Evolutionary conservation across 306 rosid species (phyloP).

Genomic region (Cicer cuneatum): DNA sequence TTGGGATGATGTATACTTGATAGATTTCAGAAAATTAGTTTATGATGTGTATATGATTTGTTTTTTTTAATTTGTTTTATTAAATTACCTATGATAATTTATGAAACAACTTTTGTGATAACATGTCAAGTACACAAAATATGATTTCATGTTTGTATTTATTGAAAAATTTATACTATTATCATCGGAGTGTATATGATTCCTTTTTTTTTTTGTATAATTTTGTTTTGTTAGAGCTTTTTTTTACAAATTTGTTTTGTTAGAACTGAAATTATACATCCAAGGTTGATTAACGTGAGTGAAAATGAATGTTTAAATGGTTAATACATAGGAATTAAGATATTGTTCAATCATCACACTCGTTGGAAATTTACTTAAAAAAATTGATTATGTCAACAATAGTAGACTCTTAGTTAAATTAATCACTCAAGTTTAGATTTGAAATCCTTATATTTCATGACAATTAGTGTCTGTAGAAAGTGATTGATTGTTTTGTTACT

Average conservation of each 20-base stretch:
- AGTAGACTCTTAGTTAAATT: too few relatives aligned
- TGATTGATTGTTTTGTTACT: constrained; percentile 3
- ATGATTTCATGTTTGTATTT: too few relatives aligned
- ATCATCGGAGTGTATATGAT: too few relatives aligned
- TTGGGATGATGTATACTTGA: too few relatives aligned
- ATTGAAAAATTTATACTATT: too few relatives aligned
- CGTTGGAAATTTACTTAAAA: background rate
- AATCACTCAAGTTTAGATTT: background rate
- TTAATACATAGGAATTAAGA: background rate
- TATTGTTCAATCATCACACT: background rate
- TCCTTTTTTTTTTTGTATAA: background rate
- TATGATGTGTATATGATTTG: too few relatives aligned
- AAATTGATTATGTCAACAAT: background rate
- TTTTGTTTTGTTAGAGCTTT: background rate
- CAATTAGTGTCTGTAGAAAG: background rate
- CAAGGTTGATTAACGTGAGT: background rate
- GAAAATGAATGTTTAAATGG: background rate
- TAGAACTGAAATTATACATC: background rate
- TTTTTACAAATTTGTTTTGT: too few relatives aligned
- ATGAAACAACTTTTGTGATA: too few relatives aligned
- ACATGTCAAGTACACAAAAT: too few relatives aligned
- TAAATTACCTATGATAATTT: too few relatives aligned
- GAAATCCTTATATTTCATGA: background rate
- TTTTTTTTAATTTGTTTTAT: too few relatives aligned
- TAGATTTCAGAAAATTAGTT: too few relatives aligned